Evolutionary conservation across 2,329 filamentous ascomycete species (phyloP).

Genomic region (Thelonectria discophora): DNA sequence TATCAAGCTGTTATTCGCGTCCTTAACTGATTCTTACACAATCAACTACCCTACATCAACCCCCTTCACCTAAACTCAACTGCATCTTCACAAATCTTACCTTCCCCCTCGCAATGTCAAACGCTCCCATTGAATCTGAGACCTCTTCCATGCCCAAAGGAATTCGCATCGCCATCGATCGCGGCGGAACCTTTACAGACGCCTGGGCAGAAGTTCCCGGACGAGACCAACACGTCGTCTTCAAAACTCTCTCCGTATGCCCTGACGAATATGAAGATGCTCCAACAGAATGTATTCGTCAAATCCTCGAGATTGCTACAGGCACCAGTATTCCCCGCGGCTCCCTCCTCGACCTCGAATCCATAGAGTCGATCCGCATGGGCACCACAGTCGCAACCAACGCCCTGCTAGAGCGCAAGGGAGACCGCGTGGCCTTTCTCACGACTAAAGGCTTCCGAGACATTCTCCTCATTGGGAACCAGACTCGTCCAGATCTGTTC

Average conservation of each 20-base stretch:
- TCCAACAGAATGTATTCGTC: constrained; percentile 75
- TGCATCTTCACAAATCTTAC: not conserved
- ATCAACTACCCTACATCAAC: not conserved
- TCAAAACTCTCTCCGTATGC: constrained; percentile 59
- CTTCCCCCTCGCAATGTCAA: not conserved
- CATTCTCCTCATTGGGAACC: constrained; percentile 76
- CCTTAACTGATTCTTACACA: not conserved
- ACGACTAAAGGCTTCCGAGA: constrained; percentile 79
- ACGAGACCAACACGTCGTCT: constrained; percentile 35
- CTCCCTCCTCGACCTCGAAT: constrained; percentile 46
- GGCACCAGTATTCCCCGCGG: constrained; percentile 47
- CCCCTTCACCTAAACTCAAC: not conserved
- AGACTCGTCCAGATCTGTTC: constrained; percentile 77
- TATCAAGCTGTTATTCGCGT: not conserved
- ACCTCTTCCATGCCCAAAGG: constrained; percentile 30
- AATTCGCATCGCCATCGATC: constrained; percentile 43
- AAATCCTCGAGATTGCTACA: constrained; percentile 49
- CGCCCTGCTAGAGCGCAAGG: constrained; percentile 78
- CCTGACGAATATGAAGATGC: constrained; percentile 78
- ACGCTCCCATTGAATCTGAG: not conserved
- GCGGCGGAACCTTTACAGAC: constrained; percentile 44
- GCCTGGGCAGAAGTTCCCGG: constrained; percentile 37
- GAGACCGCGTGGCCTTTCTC: constrained; percentile 74
- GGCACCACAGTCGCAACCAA: constrained; percentile 85
- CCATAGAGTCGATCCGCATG: constrained; percentile 75